A percentile compares a stretch with the other conserved stretches of the same genome.
Conservation (phyloP, 352 stramenopile genomes). For the Blastocystis sp. region DNA sequence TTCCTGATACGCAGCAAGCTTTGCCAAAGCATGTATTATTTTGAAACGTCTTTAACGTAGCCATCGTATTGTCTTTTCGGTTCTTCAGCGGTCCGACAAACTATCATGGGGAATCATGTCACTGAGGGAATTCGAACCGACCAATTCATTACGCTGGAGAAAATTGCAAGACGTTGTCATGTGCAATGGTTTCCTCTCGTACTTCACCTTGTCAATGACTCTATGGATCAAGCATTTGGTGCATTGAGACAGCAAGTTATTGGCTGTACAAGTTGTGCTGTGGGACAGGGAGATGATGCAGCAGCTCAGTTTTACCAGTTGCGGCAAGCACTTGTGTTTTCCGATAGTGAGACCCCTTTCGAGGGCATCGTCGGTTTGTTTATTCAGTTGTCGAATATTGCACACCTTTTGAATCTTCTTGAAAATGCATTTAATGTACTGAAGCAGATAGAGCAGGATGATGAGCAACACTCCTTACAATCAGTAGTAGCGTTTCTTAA, state of each 20-base stretch:
- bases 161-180: not conserved
- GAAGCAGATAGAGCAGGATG: not conserved
- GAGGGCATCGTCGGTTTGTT: not conserved
- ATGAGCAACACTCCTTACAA: not conserved
- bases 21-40: not conserved
- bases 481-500: not conserved
- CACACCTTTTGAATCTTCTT: not conserved
- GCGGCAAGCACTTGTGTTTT: not conserved
- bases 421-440: not conserved
- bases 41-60: not conserved
- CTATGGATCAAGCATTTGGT: not conserved
- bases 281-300: not conserved
- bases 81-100: not conserved
- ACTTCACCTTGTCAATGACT: not conserved
- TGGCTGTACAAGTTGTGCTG: no score
- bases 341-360: not conserved
- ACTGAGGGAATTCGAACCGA: not conserved
- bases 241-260: not conserved
- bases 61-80: not conserved
- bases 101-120: not conserved
- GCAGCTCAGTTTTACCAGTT: not conserved
- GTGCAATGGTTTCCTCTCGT: constrained; percentile 4
- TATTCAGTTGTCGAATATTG: not conserved
- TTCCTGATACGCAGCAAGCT: not conserved
- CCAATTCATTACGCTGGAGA: not conserved